Evolutionary conservation across 805 yeast genomes (phyloP).

Genomic region (Spathaspora boniae): DNA sequence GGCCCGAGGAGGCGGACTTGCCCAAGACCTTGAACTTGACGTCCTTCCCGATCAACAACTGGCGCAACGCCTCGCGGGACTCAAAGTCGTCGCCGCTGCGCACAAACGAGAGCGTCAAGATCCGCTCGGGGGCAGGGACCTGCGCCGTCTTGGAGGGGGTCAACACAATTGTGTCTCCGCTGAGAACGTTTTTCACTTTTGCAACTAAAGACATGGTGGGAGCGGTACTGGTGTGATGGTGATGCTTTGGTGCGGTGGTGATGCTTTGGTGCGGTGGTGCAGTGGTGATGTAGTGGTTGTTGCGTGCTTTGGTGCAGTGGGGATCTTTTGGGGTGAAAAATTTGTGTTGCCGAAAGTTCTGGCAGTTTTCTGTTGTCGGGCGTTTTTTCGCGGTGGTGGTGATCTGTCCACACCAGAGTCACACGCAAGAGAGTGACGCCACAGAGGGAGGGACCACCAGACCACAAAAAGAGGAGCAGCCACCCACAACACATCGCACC

Average conservation of each 20-base stretch:
- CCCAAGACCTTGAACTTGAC: constrained; percentile 57
- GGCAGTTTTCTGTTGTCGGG: too few species aligned
- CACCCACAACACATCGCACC: too few species aligned
- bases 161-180: constrained; percentile 68
- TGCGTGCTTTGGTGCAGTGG: too few species aligned
- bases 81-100: constrained; percentile 53
- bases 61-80: constrained; percentile 60
- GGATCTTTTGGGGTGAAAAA: too few species aligned
- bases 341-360: too few species aligned
- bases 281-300: too few species aligned
- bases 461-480: too few species aligned
- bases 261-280: constrained; percentile 1
- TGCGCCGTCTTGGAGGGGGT: constrained; percentile 45
- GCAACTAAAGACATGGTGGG: constrained; percentile 33
- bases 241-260: not conserved
- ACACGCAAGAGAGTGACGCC: too few species aligned
- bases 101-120: constrained; percentile 62
- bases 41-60: constrained; percentile 60
- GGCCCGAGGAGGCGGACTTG: constrained; percentile 45
- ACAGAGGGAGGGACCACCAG: too few species aligned
- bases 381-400: too few species aligned
- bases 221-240: not conserved
- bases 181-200: constrained; percentile 64
- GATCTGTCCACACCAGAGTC: too few species aligned
- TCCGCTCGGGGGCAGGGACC: constrained; percentile 51